phyloP scores from a whole-genome alignment of 192 early-diverging fungal species.

The Chytriomyces hyalinus region DNA sequence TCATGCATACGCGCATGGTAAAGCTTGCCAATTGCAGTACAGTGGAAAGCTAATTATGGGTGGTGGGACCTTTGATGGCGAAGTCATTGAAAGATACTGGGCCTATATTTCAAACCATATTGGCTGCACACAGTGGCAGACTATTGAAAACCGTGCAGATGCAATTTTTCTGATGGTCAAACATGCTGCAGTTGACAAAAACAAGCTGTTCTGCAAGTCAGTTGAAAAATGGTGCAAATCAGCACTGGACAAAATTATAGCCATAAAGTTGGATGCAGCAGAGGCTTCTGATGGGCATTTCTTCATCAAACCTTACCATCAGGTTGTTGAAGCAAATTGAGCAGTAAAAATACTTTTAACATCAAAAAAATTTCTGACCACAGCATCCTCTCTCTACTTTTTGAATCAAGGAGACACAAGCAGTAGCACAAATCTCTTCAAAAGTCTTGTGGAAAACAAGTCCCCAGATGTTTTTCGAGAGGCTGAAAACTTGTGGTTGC shows the following conservation, averaged over 20 bases:
- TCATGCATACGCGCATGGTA: neutral
- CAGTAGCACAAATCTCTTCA: neutral
- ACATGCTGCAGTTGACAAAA: neutral
- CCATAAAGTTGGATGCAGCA: neutral
- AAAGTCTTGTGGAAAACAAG: neutral
- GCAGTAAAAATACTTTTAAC: neutral
- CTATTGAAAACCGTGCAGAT: neutral
- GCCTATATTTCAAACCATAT: neutral
- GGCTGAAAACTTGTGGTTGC: neutral
- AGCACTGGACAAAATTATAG: neutral
- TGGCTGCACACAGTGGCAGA: neutral
- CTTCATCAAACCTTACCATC: neutral
- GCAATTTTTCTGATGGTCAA: neutral
- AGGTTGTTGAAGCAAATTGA: neutral
- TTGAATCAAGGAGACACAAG: neutral
- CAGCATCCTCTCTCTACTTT: neutral
- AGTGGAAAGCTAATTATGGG: neutral
- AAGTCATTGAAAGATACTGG: neutral
- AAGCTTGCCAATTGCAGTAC: neutral
- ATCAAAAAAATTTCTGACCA: too few species aligned
- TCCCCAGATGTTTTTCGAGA: neutral
- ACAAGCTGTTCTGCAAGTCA: neutral
- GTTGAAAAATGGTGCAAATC: neutral
- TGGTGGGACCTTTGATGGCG: neutral
- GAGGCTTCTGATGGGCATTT: neutral